Evolutionary conservation across 2,329 filamentous ascomycete genomes (phyloP).

Genomic region (Hypoxylon sp.): DNA sequence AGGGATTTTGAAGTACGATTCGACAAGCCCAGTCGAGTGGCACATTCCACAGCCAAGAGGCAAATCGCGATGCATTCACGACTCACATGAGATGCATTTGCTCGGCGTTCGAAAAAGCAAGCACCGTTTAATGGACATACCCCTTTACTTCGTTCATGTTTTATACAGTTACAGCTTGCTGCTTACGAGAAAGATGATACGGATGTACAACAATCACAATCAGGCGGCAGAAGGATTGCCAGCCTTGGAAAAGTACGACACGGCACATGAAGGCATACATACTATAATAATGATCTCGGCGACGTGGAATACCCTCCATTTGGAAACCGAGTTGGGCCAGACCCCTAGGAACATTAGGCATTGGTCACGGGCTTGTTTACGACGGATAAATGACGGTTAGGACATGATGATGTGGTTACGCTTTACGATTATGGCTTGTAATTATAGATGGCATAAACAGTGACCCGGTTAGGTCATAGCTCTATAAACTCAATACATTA

Average conservation of each 20-base stretch:
- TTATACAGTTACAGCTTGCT: constrained; percentile 30
- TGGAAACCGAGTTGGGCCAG: constrained; percentile 16
- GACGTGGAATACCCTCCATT: constrained; percentile 23
- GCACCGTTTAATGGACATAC: constrained; percentile 20
- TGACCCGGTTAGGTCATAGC: background rate
- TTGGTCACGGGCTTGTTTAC: constrained; percentile 20
- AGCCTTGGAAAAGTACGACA: constrained; percentile 25
- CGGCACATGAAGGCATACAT: constrained; percentile 21
- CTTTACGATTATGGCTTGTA: constrained; percentile 32
- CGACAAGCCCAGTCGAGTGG: background rate
- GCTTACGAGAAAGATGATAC: constrained; percentile 15
- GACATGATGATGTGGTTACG: constrained; percentile 31
- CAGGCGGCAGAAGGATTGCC: constrained; percentile 14
- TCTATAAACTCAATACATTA: constrained; percentile 28
- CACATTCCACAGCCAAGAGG: constrained; percentile 2
- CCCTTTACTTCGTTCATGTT: constrained; percentile 26
- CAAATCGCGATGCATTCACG: constrained; percentile 12
- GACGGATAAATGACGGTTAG: constrained; percentile 23
- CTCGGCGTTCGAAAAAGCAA: constrained; percentile 21
- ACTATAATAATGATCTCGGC: constrained; percentile 32
- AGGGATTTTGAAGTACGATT: constrained; percentile 20
- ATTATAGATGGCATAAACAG: constrained; percentile 18
- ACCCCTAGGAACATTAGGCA: constrained; percentile 3
- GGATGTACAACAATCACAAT: constrained; percentile 38
- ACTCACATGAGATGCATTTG: constrained; percentile 21